Evolutionary conservation across 495 filamentous ascomycete species (phyloP).

Genomic region (Talaromyces ruber): DNA sequence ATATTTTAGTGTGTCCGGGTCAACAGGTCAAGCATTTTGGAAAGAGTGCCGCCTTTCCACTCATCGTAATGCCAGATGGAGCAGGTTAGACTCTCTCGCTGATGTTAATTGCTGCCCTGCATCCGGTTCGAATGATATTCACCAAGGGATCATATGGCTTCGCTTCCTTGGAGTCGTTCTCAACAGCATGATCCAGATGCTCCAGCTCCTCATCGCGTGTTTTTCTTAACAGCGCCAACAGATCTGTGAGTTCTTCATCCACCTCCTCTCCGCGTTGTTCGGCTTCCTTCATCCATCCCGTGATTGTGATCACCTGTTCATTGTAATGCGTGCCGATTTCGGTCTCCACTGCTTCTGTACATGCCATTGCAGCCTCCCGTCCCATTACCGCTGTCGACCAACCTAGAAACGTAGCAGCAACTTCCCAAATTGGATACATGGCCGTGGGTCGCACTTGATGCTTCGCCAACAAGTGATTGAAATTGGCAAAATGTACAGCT

Average conservation of each 20-base stretch:
- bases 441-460: constrained; percentile 91
- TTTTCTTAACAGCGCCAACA: constrained; percentile 65
- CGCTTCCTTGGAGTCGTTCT: constrained; percentile 83
- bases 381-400: constrained; percentile 89
- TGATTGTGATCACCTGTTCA: constrained; percentile 69
- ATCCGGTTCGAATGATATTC: constrained; percentile 80
- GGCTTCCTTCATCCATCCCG: constrained; percentile 68
- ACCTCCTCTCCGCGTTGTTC: constrained; percentile 61
- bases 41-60: background rate
- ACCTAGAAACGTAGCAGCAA: constrained; percentile 73
- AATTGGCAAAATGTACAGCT: constrained; percentile 72
- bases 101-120: constrained; percentile 85
- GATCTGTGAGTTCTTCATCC: constrained; percentile 65
- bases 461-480: constrained; percentile 74
- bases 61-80: background rate
- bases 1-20: background rate
- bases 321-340: constrained; percentile 98
- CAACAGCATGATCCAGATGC: constrained; percentile 90
- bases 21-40: background rate
- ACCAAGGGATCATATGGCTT: constrained; percentile 82
- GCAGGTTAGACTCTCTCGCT: constrained; percentile 68
- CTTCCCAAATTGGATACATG: constrained; percentile 88
- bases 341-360: constrained; percentile 96
- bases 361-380: constrained; percentile 94
- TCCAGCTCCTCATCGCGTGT: constrained; percentile 96